A percentile compares a stretch with the other conserved stretches of the same genome.
Evolutionary conservation across 169 alveolate genomes (phyloP).

Genomic region (Cryptosporidium tyzzeri): DNA sequence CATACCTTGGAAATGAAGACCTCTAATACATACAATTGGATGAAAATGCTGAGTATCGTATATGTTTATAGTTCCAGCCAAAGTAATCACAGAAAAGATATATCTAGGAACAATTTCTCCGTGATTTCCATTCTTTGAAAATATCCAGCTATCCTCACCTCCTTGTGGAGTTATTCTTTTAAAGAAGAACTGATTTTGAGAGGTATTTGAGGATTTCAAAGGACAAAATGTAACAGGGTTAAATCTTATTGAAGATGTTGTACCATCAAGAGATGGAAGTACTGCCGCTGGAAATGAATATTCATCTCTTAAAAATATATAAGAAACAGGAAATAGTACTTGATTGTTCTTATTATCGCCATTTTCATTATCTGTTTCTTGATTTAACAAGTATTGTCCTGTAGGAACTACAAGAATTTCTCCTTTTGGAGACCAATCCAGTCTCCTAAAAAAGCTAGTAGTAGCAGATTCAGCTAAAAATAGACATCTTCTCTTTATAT

Average conservation of each 20-base stretch:
- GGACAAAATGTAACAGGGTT: slow-evolving; percentile 62
- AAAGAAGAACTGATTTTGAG: slow-evolving; percentile 15
- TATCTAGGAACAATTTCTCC: slow-evolving; percentile 83
- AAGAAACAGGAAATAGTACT: slow-evolving; percentile 48
- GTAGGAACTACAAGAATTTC: slow-evolving; percentile 88
- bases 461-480: slow-evolving; percentile 87
- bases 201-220: background rate
- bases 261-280: slow-evolving; percentile 70
- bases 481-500: slow-evolving; percentile 77
- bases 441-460: slow-evolving; percentile 88
- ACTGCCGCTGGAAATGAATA: slow-evolving; percentile 66
- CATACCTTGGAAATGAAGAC: slow-evolving; percentile 92
- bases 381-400: slow-evolving; percentile 78
- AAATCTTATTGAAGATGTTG: slow-evolving; percentile 64
- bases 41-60: slow-evolving; percentile 87
- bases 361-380: background rate
- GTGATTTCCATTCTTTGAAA: slow-evolving; percentile 79
- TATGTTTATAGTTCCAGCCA: slow-evolving; percentile 88
- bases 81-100: slow-evolving; percentile 88
- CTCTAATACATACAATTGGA: slow-evolving; percentile 92
- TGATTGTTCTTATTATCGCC: background rate
- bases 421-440: slow-evolving; percentile 92
- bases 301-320: slow-evolving; percentile 52
- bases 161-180: slow-evolving; percentile 36
- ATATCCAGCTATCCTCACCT: slow-evolving; percentile 46